Evolutionary conservation across 2,329 filamentous ascomycete genomes (phyloP), one percentile per base, ranked within the genome.

Genomic region (Lachnellula arida): DNA sequence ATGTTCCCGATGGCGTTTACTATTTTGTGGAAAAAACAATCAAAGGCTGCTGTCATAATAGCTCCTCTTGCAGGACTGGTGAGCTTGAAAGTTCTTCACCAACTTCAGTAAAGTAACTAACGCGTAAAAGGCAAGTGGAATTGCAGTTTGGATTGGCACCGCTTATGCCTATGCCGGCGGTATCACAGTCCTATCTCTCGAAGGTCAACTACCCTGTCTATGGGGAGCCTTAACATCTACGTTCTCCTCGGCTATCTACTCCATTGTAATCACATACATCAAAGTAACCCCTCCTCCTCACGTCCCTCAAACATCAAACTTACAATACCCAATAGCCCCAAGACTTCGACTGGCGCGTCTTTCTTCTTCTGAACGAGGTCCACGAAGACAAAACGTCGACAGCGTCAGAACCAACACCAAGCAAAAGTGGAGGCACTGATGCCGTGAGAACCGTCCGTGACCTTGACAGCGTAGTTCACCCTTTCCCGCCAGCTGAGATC

Each of bases 1-100:
- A 79, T 81, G 53, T 77, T 81, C 60, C 79, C 79, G 0, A 81
- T 78, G 5, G 71, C 74, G 0, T 79, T 81, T 54, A 78, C 79
- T 0, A 75, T 81, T 15, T 68, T 82, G 1, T 81, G 79, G 78
- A 71, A 71, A 39, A 72, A 72, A 11, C 79, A 81, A 22, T 34
- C 23, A 9, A 49, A 22, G 14, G 23, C 28, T 14, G 46, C 46
- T 11, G 46, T 22, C 5, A 35, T 49, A n/a, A 34, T 49, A 7
- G 14, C 23, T 32, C 46, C 46, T 15, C 23, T 49, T 49, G 23
- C 19, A 6, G 46, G 46, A 34, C 28, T 49, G 8, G 44, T 46
- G 8, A 46, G 44, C 28, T 28, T 28, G 7, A 9, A 9, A 9
- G 1, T 2, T 8, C 28, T 9, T 28, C 28, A 9, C 2, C 28